Conservation (phyloP, 163 green algal species). For the Chlamydomonas reinhardtii region DNA sequence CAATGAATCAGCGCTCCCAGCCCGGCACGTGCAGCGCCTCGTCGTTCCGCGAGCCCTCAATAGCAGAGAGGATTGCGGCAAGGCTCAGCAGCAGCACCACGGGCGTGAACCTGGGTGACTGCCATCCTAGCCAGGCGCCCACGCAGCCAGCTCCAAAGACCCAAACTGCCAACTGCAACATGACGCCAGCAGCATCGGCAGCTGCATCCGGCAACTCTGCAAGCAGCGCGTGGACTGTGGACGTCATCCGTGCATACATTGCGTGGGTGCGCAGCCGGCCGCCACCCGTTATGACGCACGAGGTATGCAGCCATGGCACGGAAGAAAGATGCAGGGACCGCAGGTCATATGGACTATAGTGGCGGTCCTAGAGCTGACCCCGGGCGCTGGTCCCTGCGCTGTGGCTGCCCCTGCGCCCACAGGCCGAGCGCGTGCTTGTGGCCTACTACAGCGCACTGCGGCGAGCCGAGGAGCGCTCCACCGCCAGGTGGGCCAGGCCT, state of each 20-base stretch:
- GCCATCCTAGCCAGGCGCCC: too few relatives aligned
- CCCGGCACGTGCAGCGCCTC: not conserved
- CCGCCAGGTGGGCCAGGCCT: not conserved
- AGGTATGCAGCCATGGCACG: constrained; percentile 1
- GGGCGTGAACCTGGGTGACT: not conserved
- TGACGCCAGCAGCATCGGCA: not conserved
- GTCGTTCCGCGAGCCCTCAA: not conserved
- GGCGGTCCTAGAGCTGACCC: too few relatives aligned
- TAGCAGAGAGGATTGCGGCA: constrained; percentile 19
- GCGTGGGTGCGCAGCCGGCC: constrained; percentile 74
- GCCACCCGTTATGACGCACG: constrained; percentile 66
- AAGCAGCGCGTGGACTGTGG: constrained; percentile 71
- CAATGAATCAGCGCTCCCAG: not conserved
- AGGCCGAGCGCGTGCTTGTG: constrained; percentile 57
- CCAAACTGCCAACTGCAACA: not conserved
- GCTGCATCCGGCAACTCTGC: not conserved
- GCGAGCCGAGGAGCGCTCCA: constrained; percentile 11
- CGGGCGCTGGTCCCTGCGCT: too few relatives aligned
- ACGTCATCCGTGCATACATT: constrained; percentile 84
- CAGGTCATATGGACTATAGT: too few relatives aligned
- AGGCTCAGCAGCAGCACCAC: not conserved
- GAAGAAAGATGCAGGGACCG: too few relatives aligned
- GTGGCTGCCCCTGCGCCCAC: not conserved
- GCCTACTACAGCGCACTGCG: constrained; percentile 46
- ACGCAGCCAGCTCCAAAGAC: not conserved